Base-by-base conservation (phyloP, 208 protist genomes). In the Trypanosoma mega region DNA sequence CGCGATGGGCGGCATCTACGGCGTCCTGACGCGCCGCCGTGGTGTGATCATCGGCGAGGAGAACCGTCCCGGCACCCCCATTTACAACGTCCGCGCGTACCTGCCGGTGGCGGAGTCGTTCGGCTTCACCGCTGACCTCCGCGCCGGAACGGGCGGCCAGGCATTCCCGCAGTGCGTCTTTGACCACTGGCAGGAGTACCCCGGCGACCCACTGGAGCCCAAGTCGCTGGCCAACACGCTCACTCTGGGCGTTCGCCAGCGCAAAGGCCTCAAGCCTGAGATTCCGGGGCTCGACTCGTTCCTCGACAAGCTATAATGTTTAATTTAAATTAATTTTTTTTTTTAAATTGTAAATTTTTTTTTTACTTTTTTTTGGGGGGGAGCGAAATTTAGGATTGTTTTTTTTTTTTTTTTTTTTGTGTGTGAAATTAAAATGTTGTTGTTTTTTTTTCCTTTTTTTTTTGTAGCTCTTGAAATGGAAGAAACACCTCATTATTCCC, bases 81-180 rank as follows among this genome's bases (percentile, higher is more conserved):
- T 99, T 52, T 97, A 96, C 83, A 96, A 93, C 66, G 74, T 99
- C 68, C 97, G 97, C 76, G 97, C 97, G 45, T 96, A 99, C 83
- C 80, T 99, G 46, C 98, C 99, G 29, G 98, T 99, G 50, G 80
- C 88, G 23, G 98, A 99, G 82, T 99, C 98, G 11, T 99, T 99
- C 86, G 98, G 96, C 62, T 82, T 93, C 68, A 98, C 95, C 52
- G 85, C 88, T 30, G 98, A 98, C 60, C 93, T 99, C 2, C 94
- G 98, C 70, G 64, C 91, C 21, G 69, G 87, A 45, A 99, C 99
- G 21, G 86, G 81, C 30, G 98, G 97, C 55, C 82, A 99, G 66
- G 81, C 81, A 20, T 87, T 89, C 76, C 97, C 98, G 49, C 98
- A 99, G 88, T 98, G 96, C 65, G 94, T 99, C 7, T 99, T 99